A percentile compares a stretch with the other conserved stretches of the same genome.
Conservation (phyloP, 148 eudicot species). For the Cornus florida region DNA sequence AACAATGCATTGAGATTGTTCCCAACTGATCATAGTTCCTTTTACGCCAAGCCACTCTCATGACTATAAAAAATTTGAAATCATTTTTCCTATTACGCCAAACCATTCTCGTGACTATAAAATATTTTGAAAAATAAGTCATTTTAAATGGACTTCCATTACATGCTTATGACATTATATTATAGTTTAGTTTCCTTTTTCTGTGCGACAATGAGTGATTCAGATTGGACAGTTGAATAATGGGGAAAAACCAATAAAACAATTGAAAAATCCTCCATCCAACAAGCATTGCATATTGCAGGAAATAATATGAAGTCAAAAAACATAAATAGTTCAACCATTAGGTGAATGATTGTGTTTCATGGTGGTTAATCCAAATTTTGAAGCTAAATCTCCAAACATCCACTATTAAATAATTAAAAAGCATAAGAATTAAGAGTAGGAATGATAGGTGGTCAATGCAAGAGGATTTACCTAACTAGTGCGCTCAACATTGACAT, state of each 20-base stretch:
- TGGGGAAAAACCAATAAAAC: neutral
- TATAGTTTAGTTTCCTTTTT: too few species aligned
- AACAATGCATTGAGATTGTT: neutral
- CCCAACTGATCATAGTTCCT: too few species aligned
- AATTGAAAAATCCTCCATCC: neutral
- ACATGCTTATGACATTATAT: too few species aligned
- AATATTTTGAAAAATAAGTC: too few species aligned
- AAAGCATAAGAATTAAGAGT: neutral
- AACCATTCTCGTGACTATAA: too few species aligned
- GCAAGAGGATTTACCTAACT: neutral
- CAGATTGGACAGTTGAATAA: neutral
- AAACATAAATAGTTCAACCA: neutral
- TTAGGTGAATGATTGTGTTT: neutral
- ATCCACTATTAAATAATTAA: neutral
- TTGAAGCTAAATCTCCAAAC: neutral
- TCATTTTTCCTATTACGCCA: too few species aligned
- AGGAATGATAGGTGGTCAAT: neutral
- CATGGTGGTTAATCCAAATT: neutral
- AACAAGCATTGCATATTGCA: conserved; percentile 2
- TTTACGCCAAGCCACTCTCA: too few species aligned
- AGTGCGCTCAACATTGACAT: neutral
- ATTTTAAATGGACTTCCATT: too few species aligned
- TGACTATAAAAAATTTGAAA: too few species aligned
- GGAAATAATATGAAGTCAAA: neutral
- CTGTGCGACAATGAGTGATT: too few species aligned